Base-by-base conservation (phyloP, 305 asterid species). In the Salvia sclarea region DNA sequence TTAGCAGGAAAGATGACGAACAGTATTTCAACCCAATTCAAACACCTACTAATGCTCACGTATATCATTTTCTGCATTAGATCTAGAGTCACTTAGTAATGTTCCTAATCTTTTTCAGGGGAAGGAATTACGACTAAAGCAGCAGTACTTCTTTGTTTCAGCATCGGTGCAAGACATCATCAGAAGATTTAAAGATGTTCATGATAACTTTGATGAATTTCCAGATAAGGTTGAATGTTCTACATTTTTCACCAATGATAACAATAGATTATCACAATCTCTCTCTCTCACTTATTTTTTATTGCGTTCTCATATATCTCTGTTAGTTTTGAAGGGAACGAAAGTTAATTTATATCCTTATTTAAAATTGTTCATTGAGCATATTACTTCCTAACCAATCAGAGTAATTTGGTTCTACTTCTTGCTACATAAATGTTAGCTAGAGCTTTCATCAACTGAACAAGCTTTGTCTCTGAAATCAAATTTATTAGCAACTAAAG, bases 111-210 rank as follows among this genome's bases (percentile, higher is more conserved):
- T 45, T 13, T 47, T 79, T 71, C 81, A 82, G 84, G 87, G 84
- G 54, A 82, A 82, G 84, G 87, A 82, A 47, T 60, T 82, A 75
- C 79, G 83, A 50, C 71, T 79, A 64, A 80, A 80, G 84, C 87
- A 82, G 68, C 87, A 80, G 6, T 82, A 79, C 81, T 82, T 82
- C 82, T 82, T 82, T 72, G 82, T 82, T 72, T 77, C 86, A 63
- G 85, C 87, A 66, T 80, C 85, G 13, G 64, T 71, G 8, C 60
- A 64, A 72, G 87, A 80, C 38, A 78, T 82, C 60, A 70, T 75
- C 73, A 65, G 83, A 65, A 70, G 85, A 70, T 82, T 77, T 64
- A 80, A 79, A 67, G 87, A 80, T 67, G 53, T 33, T 58, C 81
- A 80, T 61, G 48, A 43, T 66, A 75, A 61, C 80, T 82, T 82